phyloP scores from a whole-genome alignment of 805 yeast genomes.

The Candida xyloterini region DNA sequence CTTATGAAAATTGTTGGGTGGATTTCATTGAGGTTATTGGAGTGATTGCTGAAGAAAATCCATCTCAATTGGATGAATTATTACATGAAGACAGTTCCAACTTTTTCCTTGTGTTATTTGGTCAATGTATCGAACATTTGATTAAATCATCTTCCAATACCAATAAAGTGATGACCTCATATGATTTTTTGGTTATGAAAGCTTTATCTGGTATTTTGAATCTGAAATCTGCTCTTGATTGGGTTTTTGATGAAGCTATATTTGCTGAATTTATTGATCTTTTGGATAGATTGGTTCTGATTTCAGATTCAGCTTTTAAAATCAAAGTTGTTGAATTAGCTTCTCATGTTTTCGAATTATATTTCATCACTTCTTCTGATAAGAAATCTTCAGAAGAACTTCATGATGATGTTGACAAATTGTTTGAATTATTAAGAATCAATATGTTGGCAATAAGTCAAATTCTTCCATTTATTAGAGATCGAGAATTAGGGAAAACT shows the following conservation, averaged over 20 bases:
- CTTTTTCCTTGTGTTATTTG: slow-evolving; percentile 75
- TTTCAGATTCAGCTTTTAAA: slow-evolving; percentile 50
- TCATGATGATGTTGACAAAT: slow-evolving; percentile 63
- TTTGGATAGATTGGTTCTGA: slow-evolving; percentile 17
- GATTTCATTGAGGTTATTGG: slow-evolving; percentile 76
- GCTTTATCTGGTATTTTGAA: slow-evolving; percentile 57
- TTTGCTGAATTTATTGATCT: slow-evolving; percentile 61
- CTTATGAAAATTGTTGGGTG: slow-evolving; percentile 65
- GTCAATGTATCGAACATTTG: slow-evolving; percentile 78
- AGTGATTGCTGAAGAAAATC: slow-evolving; percentile 52
- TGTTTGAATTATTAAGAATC: slow-evolving; percentile 77
- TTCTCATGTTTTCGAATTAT: slow-evolving; percentile 39
- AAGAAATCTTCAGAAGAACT: slow-evolving; percentile 38
- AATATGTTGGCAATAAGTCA: slow-evolving; percentile 60
- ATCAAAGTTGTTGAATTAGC: slow-evolving; percentile 47
- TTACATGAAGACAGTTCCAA: slow-evolving; percentile 57
- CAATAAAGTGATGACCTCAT: slow-evolving; percentile 17
- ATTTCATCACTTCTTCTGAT: slow-evolving; percentile 38
- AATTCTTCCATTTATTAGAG: slow-evolving; percentile 57
- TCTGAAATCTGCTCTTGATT: slow-evolving; percentile 52
- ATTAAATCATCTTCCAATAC: slow-evolving; percentile 38
- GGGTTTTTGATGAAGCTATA: slow-evolving; percentile 62
- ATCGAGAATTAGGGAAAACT: slow-evolving; percentile 36
- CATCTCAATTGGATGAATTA: slow-evolving; percentile 41
- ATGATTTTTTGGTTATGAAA: slow-evolving; percentile 37